These are phyloP conservation scores for Zizania palustris DNA, from an alignment of 202 grass and related monocot genomes.

Conservation along the genomic window DNA sequence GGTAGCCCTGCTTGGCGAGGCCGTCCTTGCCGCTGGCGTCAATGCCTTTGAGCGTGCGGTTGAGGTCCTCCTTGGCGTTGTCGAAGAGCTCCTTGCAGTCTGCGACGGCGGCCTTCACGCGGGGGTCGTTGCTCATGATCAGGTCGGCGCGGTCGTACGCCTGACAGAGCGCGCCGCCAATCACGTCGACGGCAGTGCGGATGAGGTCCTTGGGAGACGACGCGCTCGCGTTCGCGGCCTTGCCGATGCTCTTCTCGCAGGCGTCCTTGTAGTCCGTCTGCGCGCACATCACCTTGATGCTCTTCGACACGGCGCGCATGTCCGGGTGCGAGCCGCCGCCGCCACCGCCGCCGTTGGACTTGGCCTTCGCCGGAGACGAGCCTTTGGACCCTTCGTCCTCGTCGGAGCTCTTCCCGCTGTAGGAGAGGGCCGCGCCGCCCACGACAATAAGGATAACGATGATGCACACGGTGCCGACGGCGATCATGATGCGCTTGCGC, in stretches of 20 bases:
- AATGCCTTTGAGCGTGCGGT: conserved; percentile 49
- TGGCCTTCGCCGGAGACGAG: conserved; percentile 15
- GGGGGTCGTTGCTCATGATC: conserved; percentile 58
- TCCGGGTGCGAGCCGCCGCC: conserved; percentile 21
- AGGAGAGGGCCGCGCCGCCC: conserved; percentile 37
- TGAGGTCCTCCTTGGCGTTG: conserved; percentile 59
- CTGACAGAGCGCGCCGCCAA: conserved; percentile 50
- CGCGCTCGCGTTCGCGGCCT: conserved; percentile 54
- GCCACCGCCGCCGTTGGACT: conserved; percentile 8
- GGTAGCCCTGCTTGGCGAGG: conserved; percentile 46
- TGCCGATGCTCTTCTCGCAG: conserved; percentile 61
- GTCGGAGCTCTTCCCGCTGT: conserved; percentile 35
- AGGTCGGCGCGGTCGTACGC: conserved; percentile 61
- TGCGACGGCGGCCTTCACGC: conserved; percentile 55
- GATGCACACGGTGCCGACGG: conserved; percentile 42
- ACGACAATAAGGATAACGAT: conserved; percentile 55
- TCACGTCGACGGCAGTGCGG: conserved; percentile 51
- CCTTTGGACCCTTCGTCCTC: conserved; percentile 26
- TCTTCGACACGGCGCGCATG: conserved; percentile 57
- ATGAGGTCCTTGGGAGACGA: conserved; percentile 67
- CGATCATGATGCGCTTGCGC: conserved; percentile 60
- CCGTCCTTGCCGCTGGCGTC: conserved; percentile 44
- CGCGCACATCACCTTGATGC: conserved; percentile 59
- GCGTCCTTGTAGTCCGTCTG: conserved; percentile 62
- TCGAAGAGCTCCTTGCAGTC: conserved; percentile 72